phyloP scores from a whole-genome alignment of 768 basidiomycete genomes.

The Mrakia gelida region DNA sequence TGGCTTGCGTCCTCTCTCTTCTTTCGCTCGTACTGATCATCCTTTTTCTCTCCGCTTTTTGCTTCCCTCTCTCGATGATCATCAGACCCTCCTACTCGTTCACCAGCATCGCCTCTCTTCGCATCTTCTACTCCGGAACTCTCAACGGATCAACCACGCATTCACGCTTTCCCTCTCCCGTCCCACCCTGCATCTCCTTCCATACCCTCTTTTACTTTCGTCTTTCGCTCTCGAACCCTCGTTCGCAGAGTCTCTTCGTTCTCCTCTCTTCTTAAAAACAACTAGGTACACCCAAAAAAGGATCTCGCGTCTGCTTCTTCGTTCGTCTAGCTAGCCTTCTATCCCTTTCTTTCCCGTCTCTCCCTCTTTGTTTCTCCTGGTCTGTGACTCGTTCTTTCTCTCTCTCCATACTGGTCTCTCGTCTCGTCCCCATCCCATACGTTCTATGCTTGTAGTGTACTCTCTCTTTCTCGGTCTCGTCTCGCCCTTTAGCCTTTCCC shows the following conservation, averaged over 20 bases:
- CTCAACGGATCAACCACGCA: background rate
- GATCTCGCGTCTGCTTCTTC: background rate
- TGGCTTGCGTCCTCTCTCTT: background rate
- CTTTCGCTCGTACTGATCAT: background rate
- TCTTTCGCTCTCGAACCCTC: background rate
- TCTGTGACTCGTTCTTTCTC: background rate
- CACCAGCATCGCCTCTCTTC: background rate
- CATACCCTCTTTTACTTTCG: background rate
- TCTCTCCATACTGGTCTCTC: background rate
- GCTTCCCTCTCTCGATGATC: background rate
- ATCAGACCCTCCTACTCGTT: too few relatives aligned
- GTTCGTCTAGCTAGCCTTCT: background rate
- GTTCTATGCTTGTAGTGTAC: slow-evolving; percentile 8
- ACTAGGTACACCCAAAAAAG: background rate
- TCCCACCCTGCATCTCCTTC: too few relatives aligned
- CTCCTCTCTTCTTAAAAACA: background rate
- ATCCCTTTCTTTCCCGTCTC: background rate
- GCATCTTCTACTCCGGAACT: background rate
- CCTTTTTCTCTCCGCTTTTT: background rate
- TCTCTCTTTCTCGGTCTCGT: background rate
- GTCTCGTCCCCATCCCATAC: background rate
- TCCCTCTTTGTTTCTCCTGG: background rate
- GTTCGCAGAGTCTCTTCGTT: background rate
- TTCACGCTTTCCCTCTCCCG: background rate
- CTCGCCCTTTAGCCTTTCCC: background rate